Base-by-base conservation (phyloP, 495 filamentous ascomycete genomes). In the Talaromyces wortmannii region DNA sequence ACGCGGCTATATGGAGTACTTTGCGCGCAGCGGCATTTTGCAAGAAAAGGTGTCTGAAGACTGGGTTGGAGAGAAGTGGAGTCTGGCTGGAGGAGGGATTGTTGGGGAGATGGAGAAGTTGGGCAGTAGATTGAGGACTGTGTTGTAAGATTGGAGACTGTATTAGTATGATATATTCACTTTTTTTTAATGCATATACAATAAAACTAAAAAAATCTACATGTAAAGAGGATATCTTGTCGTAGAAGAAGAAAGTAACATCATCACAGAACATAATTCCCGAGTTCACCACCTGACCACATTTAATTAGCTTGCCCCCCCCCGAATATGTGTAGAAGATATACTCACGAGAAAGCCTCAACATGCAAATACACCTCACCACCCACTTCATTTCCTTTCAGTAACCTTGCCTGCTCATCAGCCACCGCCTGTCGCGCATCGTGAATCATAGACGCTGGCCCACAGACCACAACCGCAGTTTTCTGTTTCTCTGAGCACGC, bases 1-100 rank as follows among this genome's bases (percentile, higher is more conserved):
- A 40, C 81, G 87, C 52, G 78, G 81, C 1, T 74, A 94, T 59
- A 83, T 97, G 83, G 94, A 97, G 76, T 97, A 97, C 71, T 97
- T 91, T 72, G 92, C 89, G 4, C 80, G 77, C 23, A 95, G 90
- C 67, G 94, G 94, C 15, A 73, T 97, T 61, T 66, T 95, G 63
- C 81, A 87, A 52, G 68, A 80, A 53, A 72, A 67, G 45, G 76
- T 96, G 44, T 86, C 87, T 60, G 86, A 92, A 65, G 71, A 73
- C 59, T 80, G 78, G 57, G 89, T 97, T 31, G 77, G 78, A 42
- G 90, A 96, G 78, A 89, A 88, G 74, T 96, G 90, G 89, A 85
- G 82, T 52, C 58, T 97, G 61, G 83, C 86, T 56, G 89, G 90
- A 16, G 80, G 81, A 56, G 91, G 91, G n/a, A 76, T 92, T 50